Base-by-base conservation (phyloP, 805 yeast species). In the Clavispora phyllophila region DNA sequence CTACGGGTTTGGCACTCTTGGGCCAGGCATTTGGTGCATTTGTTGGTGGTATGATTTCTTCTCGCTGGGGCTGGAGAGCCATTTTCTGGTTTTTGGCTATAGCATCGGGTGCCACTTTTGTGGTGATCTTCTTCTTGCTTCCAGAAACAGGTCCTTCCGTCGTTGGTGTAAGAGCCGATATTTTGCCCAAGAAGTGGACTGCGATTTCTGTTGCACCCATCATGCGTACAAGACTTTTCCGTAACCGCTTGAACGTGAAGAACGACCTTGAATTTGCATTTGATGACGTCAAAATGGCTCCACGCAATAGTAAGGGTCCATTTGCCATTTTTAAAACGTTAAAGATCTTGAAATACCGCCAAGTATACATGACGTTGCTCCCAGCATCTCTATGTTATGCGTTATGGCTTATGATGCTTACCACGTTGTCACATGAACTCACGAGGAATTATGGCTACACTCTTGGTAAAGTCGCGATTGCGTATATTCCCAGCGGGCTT, bases 1-100 rank as follows among this genome's bases (percentile, higher is more conserved):
- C n/a, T n/a, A 28, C 41, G 7, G 45, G 42, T 1, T 27, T 42
- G 15, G 37, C 38, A 9, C 36, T 42, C 14, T 23, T 38, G 22
- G 45, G 45, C 18, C 41, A 38, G 29, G 41, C 41, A 3, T 38
- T 42, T 13, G 45, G 45, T 6, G 36, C 45, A 3, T 25, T 35
- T 17, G 22, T 42, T 2, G 45, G 42, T 3, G 39, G 41, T 5
- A 28, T 28, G 35, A 27, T 42, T n/a, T 38, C 39, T 8, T 28
- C 41, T 4, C 31, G 22, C 19, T 42, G 35, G 24, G 39, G 37
- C 9, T 42, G 45, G 45, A 24, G 42, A 27, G 45, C 39, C 20
- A 34, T 42, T 10, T 42, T 42, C 36, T 34, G 41, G 41, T 42
- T 42, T 18, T 27, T 42, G 27, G 38, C 39, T 32, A 34, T 42